Evolutionary conservation across 805 yeast species (phyloP), one percentile per base, ranked within the genome.

Genomic region (Suhomyces tanzawaensis): DNA sequence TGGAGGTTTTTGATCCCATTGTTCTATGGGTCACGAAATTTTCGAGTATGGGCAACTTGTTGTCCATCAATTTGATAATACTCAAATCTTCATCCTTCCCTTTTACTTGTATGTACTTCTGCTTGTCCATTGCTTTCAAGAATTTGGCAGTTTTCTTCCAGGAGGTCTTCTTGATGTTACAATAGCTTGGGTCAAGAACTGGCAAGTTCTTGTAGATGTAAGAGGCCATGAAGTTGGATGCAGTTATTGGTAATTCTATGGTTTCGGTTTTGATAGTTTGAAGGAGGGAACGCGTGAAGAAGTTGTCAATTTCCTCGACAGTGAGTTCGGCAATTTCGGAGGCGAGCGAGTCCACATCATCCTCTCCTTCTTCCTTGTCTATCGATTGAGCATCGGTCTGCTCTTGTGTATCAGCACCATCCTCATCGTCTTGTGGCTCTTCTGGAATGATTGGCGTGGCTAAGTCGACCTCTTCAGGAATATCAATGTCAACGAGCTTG

Each of bases 81-180:
- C 75, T 71, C 19, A 89, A 64, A 51, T 85, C 95, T 41, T 90
- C 96, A 26, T 82, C 93, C 52, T 87, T 85, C 6, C 95, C 97
- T 48, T 89, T 87, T 18, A 82, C 57, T 40, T 79, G 79, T 16
- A 93, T 44, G 39, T 81, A 76, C 1, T 79, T 78, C 30, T 72
- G 71, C 56, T 88, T 91, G 47, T 86, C 96, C 81, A 90, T 87
- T 5, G 85, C 81, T 54, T 88, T 91, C 38, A 91, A 63, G 52
- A 82, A 88, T 57, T 89, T 90, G 11, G 89, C 75, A 3, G 91
- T 79, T 54, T 91, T 91, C 59, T 85, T 89, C 95, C 95, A 91
- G 3, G 89, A 77, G 0, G 96, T 81, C 53, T 79, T 83, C 59
- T 89, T 90, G 41, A 85, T 74, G 47, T 76, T 81, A 27, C 81